Evolutionary conservation across 805 yeast genomes (phyloP).

Genomic region (Wickerhamomyces mucosus): DNA sequence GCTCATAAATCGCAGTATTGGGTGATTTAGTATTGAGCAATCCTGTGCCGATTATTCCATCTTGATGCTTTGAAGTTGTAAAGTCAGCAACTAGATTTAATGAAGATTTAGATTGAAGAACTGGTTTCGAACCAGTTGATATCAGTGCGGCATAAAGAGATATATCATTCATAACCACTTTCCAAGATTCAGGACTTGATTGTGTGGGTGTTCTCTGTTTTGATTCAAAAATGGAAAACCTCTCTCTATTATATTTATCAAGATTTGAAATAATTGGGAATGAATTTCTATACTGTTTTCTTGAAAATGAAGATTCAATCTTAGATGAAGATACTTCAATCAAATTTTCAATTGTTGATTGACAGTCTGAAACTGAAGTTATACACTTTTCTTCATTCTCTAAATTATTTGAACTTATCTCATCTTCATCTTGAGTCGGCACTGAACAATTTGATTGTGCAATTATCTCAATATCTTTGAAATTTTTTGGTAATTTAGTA

Average conservation of each 20-base stretch:
- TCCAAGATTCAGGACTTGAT: slow-evolving; percentile 18
- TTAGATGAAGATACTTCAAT: too few species aligned
- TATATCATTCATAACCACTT: slow-evolving; percentile 25
- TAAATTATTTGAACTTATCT: neutral
- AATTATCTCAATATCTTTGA: slow-evolving; percentile 6
- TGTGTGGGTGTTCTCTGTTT: slow-evolving; percentile 2
- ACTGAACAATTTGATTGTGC: slow-evolving; percentile 2
- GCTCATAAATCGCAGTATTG: too few species aligned
- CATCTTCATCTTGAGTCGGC: neutral
- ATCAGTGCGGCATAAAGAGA: slow-evolving; percentile 30
- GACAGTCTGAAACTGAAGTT: too few species aligned
- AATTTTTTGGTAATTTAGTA: neutral
- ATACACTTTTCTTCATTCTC: too few species aligned
- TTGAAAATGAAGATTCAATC: neutral
- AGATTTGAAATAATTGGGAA: too few species aligned
- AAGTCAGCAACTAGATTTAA: slow-evolving; percentile 16
- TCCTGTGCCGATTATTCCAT: too few species aligned
- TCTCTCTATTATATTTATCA: too few species aligned
- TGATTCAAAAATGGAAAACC: slow-evolving; percentile 2
- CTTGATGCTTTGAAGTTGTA: slow-evolving; percentile 16
- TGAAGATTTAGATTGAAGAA: slow-evolving; percentile 6
- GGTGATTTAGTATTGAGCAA: too few species aligned
- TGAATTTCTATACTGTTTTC: neutral
- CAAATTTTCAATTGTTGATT: too few species aligned
- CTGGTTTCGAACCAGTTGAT: slow-evolving; percentile 23